A percentile compares a stretch with the other conserved stretches of the same genome.
Evolutionary conservation across 129 eudicot species (phyloP).

Genomic region (Arctium minus): DNA sequence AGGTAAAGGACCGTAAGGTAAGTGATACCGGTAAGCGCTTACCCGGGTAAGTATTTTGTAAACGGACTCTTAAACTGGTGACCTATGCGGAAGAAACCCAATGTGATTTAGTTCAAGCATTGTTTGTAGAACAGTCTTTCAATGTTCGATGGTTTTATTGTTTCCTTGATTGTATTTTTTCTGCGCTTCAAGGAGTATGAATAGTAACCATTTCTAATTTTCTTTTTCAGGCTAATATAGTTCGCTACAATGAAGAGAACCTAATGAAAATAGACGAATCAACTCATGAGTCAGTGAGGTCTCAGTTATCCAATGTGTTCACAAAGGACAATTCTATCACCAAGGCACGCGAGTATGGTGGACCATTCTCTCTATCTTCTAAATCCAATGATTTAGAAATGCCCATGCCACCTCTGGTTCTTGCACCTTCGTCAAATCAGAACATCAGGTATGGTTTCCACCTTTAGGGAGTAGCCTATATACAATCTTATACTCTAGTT

Average conservation of each 20-base stretch:
- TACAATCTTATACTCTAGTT: neutral
- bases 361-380: conserved; percentile 40
- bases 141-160: neutral
- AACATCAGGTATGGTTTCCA: conserved; percentile 52
- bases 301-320: conserved; percentile 34
- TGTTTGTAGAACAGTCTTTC: neutral
- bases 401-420: conserved; percentile 94
- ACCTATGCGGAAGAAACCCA: no score
- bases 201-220: conserved; percentile 3
- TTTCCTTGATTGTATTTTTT: neutral
- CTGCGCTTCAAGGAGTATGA: neutral
- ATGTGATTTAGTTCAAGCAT: neutral
- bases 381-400: conserved; percentile 59
- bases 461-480: neutral
- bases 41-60: no score
- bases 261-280: conserved; percentile 53
- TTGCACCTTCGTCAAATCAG: conserved; percentile 64
- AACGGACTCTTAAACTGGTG: no score
- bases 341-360: conserved; percentile 33
- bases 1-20: no score
- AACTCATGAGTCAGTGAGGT: conserved; percentile 31
- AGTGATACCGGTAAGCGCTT: no score
- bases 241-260: conserved; percentile 72
- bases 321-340: conserved; percentile 30
- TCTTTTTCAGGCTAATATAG: conserved; percentile 69